These are phyloP conservation scores for Chlamydomonas sp. DNA, from an alignment of 139 green algal species.

Conservation along the genomic window DNA sequence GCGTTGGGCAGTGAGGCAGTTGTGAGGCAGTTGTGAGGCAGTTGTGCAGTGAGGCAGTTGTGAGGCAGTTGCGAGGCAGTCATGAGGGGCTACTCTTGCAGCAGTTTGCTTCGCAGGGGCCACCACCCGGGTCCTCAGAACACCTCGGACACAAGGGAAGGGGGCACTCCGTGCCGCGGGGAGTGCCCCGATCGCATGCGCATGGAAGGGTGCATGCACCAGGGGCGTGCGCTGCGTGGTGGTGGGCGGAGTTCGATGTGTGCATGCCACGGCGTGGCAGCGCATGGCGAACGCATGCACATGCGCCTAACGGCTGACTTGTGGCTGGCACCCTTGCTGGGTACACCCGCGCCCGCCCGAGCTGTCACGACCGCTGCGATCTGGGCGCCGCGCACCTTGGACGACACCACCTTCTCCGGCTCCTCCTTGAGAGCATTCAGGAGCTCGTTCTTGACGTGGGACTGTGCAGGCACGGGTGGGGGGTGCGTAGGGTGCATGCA, in stretches of 20 bases:
- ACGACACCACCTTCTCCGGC: slow-evolving; percentile 32
- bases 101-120: background rate
- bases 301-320: background rate
- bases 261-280: no score
- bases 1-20: no score
- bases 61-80: no score
- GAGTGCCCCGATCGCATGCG: background rate
- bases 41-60: no score
- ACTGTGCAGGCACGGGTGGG: slow-evolving; percentile 25
- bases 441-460: slow-evolving; percentile 51
- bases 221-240: no score
- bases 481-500: background rate
- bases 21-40: no score
- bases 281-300: background rate
- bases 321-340: background rate
- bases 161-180: background rate
- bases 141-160: background rate
- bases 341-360: no score
- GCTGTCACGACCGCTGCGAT: background rate
- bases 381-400: slow-evolving; percentile 24
- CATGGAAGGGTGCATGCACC: no score
- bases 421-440: slow-evolving; percentile 42
- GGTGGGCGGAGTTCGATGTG: no score
- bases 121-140: background rate
- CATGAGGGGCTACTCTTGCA: no score